A percentile compares a stretch with the other conserved stretches of the same genome.
Evolutionary conservation across 2,329 filamentous ascomycete genomes (phyloP).

Genomic region (Colletotrichum echinochloae): DNA sequence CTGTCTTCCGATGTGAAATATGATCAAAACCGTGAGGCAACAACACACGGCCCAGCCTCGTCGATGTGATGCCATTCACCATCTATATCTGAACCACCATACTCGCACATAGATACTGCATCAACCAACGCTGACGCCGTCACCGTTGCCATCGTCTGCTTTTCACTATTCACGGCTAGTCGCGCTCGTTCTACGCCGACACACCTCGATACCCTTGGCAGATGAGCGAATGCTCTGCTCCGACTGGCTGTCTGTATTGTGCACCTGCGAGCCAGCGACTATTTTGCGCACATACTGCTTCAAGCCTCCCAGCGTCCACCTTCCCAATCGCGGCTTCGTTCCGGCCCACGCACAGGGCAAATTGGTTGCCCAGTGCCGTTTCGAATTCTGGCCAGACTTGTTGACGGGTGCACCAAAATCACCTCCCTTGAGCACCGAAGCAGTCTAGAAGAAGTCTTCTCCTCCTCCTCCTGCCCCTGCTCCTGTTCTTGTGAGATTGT

Average conservation of each 20-base stretch:
- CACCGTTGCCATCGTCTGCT: background rate
- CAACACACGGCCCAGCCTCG: background rate
- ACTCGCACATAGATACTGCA: slow-evolving; percentile 20
- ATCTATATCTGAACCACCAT: slow-evolving; percentile 6
- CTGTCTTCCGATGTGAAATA: slow-evolving; percentile 34
- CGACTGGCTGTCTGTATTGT: background rate
- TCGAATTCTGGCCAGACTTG: slow-evolving; percentile 27
- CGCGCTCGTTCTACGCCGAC: background rate
- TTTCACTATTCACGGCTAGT: background rate
- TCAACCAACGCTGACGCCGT: background rate
- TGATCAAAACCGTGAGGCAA: slow-evolving; percentile 21
- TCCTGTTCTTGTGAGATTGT: background rate
- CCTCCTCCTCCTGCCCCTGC: too few relatives aligned
- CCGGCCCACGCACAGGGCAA: slow-evolving; percentile 33
- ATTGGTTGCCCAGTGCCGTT: slow-evolving; percentile 28
- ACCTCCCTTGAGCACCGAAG: slow-evolving; percentile 8
- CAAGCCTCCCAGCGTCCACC: slow-evolving; percentile 1
- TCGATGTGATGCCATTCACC: slow-evolving; percentile 4
- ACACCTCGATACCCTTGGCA: background rate
- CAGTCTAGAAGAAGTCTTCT: slow-evolving; percentile 22
- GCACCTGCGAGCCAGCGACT: background rate
- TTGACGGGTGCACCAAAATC: background rate
- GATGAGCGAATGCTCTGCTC: background rate
- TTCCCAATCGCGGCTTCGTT: slow-evolving; percentile 27
- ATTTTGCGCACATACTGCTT: background rate